Percentiles rank a stretch among this genome's conserved stretches.
Evolutionary conservation across 1,139 yeast genomes (phyloP).

Genomic region (Wickerhamiella pararugosa): DNA sequence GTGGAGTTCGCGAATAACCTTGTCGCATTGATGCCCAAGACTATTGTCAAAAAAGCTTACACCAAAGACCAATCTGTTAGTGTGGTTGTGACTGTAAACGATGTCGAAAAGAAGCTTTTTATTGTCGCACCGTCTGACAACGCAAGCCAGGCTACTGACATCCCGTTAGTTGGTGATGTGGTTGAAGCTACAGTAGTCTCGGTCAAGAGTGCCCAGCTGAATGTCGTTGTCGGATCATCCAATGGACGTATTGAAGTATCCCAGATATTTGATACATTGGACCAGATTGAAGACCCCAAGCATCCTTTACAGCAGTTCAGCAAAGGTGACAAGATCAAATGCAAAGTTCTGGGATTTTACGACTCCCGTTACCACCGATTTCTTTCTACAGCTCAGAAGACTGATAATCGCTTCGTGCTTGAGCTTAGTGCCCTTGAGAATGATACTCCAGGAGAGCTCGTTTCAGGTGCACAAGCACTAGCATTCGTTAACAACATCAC

Average conservation of each 20-base stretch:
- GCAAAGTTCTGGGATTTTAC: slow-evolving; percentile 62
- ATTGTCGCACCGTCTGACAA: slow-evolving; percentile 12
- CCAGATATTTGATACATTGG: slow-evolving; percentile 42
- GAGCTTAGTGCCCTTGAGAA: slow-evolving; percentile 48
- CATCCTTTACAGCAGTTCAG: slow-evolving; percentile 47
- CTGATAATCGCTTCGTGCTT: slow-evolving; percentile 40
- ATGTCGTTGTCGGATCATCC: slow-evolving; percentile 63
- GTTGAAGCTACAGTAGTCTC: slow-evolving; percentile 53
- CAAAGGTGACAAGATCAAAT: slow-evolving; percentile 42
- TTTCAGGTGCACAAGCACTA: slow-evolving; percentile 27
- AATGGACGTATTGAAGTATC: slow-evolving; percentile 72
- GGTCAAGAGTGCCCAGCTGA: slow-evolving; percentile 60
- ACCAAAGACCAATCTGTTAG: slow-evolving; percentile 57
- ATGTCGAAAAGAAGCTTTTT: slow-evolving; percentile 11
- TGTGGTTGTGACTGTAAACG: slow-evolving; percentile 26
- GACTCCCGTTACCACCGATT: slow-evolving; percentile 58
- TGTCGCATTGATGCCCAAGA: slow-evolving; percentile 72
- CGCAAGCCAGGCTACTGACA: slow-evolving; percentile 4
- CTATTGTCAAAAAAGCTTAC: slow-evolving; percentile 47
- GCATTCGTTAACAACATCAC: slow-evolving; percentile 36
- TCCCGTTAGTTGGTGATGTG: slow-evolving; percentile 28
- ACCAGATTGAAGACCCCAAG: slow-evolving; percentile 41
- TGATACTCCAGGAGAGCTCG: slow-evolving; percentile 27
- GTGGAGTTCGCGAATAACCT: slow-evolving; percentile 68
- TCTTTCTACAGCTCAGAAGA: slow-evolving; percentile 50